A percentile compares a stretch with the other conserved stretches of the same genome.
These are phyloP conservation scores for Penicillium paneum DNA, from an alignment of 2,329 filamentous ascomycete genomes.

Conservation along the genomic window DNA sequence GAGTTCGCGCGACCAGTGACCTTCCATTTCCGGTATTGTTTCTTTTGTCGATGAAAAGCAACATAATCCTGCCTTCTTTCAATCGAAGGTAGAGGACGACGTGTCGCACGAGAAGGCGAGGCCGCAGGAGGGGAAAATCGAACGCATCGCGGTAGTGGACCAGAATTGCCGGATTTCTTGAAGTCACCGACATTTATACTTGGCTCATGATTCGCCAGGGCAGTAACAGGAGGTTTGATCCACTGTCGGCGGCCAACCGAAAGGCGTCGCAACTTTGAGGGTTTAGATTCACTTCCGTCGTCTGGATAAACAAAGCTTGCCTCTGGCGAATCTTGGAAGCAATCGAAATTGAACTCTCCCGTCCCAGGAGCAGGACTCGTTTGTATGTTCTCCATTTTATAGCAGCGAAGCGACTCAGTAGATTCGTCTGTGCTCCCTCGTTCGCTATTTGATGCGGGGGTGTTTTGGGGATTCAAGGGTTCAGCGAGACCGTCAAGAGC, in stretches of 20 bases:
- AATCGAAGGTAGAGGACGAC: slow-evolving; percentile 10
- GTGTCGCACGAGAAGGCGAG: background rate
- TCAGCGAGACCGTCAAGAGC: slow-evolving; percentile 16
- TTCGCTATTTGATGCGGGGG: slow-evolving; percentile 16
- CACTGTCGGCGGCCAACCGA: background rate
- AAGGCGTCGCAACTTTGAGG: slow-evolving; percentile 5
- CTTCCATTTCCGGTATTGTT: slow-evolving; percentile 19
- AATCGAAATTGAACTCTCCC: slow-evolving; percentile 9
- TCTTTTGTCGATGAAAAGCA: slow-evolving; percentile 12
- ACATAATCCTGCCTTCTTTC: slow-evolving; percentile 16
- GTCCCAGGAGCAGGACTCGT: slow-evolving; percentile 5
- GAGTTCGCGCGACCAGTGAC: background rate
- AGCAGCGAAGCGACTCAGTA: background rate
- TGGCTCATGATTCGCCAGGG: background rate
- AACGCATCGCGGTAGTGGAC: slow-evolving; percentile 8
- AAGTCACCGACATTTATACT: background rate
- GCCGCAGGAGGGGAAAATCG: slow-evolving; percentile 12
- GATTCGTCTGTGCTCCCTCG: slow-evolving; percentile 2
- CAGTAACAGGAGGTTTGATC: background rate
- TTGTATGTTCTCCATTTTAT: slow-evolving; percentile 6
- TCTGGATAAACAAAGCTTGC: background rate
- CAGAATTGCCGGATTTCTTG: background rate
- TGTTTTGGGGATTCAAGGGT: slow-evolving; percentile 18
- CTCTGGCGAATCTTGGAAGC: slow-evolving; percentile 12
- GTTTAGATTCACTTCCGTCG: background rate